Conservation (phyloP, 495 filamentous ascomycete species). For the Aspergillus saccharolyticus region DNA sequence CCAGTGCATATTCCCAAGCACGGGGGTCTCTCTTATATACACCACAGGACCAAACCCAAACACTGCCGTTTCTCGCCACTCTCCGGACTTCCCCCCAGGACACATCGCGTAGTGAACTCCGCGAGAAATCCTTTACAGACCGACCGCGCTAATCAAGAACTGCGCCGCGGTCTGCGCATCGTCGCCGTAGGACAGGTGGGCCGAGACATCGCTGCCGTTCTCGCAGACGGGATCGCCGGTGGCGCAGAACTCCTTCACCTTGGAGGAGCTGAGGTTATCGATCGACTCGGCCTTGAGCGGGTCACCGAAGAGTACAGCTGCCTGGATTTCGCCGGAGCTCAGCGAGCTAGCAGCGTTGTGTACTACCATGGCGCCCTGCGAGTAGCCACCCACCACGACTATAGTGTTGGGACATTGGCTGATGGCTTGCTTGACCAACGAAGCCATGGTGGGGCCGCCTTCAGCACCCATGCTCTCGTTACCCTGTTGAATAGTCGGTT, state of each 20-base stretch:
- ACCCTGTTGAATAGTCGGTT: conserved; percentile 38
- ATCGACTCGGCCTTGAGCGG: conserved; percentile 45
- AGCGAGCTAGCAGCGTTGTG: conserved; percentile 45
- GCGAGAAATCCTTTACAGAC: no score
- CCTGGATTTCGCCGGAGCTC: conserved; percentile 23
- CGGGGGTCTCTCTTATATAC: no score
- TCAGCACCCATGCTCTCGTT: conserved; percentile 39
- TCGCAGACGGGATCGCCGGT: conserved; percentile 50
- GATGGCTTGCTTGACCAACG: conserved; percentile 41
- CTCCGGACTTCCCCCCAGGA: no score
- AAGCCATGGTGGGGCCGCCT: conserved; percentile 27
- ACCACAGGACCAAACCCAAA: no score
- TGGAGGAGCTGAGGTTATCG: conserved; percentile 36
- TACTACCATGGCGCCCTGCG: conserved; percentile 51
- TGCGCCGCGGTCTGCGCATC: conserved; percentile 45
- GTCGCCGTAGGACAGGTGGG: conserved; percentile 48
- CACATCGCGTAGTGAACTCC: no score
- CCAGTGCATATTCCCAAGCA: no score
- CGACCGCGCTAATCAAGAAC: conserved; percentile 37
- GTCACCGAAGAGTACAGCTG: conserved; percentile 55
- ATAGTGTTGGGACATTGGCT: conserved; percentile 53
- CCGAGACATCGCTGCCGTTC: conserved; percentile 43
- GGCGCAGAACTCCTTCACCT: conserved; percentile 50
- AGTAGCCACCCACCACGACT: conserved; percentile 58
- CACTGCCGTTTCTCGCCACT: no score